phyloP scores from a whole-genome alignment of 2,329 filamentous ascomycete genomes.

The Epicoccum sorghinum region DNA sequence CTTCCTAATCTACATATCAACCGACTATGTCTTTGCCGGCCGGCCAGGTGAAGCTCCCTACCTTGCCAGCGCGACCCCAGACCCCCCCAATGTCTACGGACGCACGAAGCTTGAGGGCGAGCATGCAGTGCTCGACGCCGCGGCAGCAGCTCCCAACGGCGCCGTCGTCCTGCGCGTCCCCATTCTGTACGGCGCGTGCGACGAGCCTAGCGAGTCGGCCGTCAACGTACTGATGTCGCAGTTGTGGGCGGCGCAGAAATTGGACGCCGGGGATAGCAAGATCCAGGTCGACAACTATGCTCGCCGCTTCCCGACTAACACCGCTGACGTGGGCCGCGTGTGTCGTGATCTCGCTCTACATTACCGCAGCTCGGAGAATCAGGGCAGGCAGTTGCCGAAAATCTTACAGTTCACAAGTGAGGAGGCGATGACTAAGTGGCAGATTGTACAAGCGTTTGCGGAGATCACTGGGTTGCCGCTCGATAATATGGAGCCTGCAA shows the following conservation, averaged over 20 bases:
- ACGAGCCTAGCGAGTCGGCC: slow-evolving; percentile 76
- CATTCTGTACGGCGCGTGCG: slow-evolving; percentile 77
- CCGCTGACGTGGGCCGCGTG: slow-evolving; percentile 82
- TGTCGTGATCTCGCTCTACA: slow-evolving; percentile 74
- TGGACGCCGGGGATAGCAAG: slow-evolving; percentile 51
- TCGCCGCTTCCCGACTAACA: slow-evolving; percentile 84
- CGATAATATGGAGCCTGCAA: slow-evolving; percentile 64
- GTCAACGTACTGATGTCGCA: slow-evolving; percentile 80
- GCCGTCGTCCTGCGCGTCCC: slow-evolving; percentile 77
- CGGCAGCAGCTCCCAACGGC: slow-evolving; percentile 34
- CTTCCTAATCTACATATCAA: slow-evolving; percentile 78
- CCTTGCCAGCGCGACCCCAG: slow-evolving; percentile 65
- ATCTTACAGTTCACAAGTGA: slow-evolving; percentile 82
- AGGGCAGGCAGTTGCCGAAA: slow-evolving; percentile 62
- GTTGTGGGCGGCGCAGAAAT: slow-evolving; percentile 71
- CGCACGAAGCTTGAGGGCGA: slow-evolving; percentile 76
- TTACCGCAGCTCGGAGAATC: slow-evolving; percentile 55
- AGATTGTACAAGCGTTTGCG: slow-evolving; percentile 79
- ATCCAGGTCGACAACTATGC: slow-evolving; percentile 88
- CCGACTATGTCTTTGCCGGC: slow-evolving; percentile 81
- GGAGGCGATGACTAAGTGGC: slow-evolving; percentile 85
- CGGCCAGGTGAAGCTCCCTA: slow-evolving; percentile 83
- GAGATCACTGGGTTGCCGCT: slow-evolving; percentile 79
- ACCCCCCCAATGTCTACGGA: slow-evolving; percentile 80
- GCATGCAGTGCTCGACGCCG: slow-evolving; percentile 70